Base-by-base conservation (phyloP, 2,329 filamentous ascomycete genomes). In the Penicillium brevicompactum region DNA sequence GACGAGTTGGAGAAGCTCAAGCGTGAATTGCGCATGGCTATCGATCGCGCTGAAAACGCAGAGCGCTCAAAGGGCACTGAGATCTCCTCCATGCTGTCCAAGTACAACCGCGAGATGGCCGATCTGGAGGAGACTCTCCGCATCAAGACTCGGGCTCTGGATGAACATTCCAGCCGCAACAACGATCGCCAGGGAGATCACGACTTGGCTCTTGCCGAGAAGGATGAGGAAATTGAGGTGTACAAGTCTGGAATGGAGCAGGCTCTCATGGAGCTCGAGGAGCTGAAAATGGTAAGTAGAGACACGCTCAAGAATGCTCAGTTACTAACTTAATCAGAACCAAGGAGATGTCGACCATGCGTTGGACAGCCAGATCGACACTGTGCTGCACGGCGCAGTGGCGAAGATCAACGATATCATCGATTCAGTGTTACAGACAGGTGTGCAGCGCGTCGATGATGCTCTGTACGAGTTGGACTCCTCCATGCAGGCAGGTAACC, bases 221-320 rank as follows among this genome's bases (percentile, higher is more conserved):
- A 97, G 80, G 94, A 99, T 71, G 92, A 97, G 67, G 94, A 99
- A 76, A 86, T 99, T 24, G 94, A 97, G 75, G 92, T 97, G 45
- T 96, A 96, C 83, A 96, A 97, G 78, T 91, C 92, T 44, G 92
- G 92, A 67, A 95, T 99, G 91, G 94, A 99, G 70, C 90, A 97
- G 78, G 92, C 93, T 3, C 79, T 99, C 54, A 84, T 97, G 49
- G 92, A 97, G 76, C 82, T 99, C 57, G 93, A 95, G 69, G 92
- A 97, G 70, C 79, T 97, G 60, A 92, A 83, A 63, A 59, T 81
- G 85, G 80, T 80, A 70, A 53, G 72, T 67, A 10, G 16, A 30
- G 21, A 18, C 16, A 37, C 24, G 14, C n/a, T 2, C 10, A 11
- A n/a, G 1, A 30, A n/a, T 22, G 4, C 7, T 5, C 18, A 34